Conservation (phyloP, 192 early-diverging fungal genomes). For the Gamsiella multidivaricata region DNA sequence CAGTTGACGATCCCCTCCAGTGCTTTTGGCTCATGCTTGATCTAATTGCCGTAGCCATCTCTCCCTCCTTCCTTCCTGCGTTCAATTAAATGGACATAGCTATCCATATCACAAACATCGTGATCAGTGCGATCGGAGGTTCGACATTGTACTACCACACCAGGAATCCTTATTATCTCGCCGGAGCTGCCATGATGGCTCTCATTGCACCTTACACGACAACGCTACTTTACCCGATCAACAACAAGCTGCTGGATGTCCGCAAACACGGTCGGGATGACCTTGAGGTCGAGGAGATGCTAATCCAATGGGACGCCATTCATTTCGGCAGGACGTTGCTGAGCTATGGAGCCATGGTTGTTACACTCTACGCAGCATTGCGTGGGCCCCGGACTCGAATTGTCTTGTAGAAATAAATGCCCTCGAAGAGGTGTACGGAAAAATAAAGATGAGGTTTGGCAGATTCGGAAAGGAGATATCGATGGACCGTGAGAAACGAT, state of each 20-base stretch:
- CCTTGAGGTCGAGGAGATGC: conserved; percentile 24
- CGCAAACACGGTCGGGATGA: conserved; percentile 21
- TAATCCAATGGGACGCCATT: conserved; percentile 29
- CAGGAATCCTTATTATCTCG: conserved; percentile 21
- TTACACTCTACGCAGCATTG: conserved; percentile 31
- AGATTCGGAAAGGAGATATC: too few relatives aligned
- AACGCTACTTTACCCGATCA: conserved; percentile 20
- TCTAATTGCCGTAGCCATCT: too few relatives aligned
- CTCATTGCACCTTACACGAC: conserved; percentile 13
- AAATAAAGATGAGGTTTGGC: neutral
- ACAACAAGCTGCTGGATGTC: conserved; percentile 34
- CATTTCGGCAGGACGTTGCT: conserved; percentile 26
- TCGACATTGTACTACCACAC: conserved; percentile 28
- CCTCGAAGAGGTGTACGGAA: too few relatives aligned
- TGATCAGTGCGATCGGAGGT: conserved; percentile 15
- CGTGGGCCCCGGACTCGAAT: neutral
- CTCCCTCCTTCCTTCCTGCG: too few relatives aligned
- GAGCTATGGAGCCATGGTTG: conserved; percentile 24
- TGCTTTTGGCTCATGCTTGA: too few relatives aligned
- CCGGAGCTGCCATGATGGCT: conserved; percentile 22
- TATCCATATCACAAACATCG: conserved; percentile 18
- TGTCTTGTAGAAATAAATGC: neutral
- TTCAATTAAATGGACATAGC: too few relatives aligned
- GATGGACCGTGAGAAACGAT: too few relatives aligned
- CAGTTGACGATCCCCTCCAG: too few relatives aligned